Conservation (phyloP, 2,329 filamentous ascomycete genomes). For the Thermothelomyces thermophilus region DNA sequence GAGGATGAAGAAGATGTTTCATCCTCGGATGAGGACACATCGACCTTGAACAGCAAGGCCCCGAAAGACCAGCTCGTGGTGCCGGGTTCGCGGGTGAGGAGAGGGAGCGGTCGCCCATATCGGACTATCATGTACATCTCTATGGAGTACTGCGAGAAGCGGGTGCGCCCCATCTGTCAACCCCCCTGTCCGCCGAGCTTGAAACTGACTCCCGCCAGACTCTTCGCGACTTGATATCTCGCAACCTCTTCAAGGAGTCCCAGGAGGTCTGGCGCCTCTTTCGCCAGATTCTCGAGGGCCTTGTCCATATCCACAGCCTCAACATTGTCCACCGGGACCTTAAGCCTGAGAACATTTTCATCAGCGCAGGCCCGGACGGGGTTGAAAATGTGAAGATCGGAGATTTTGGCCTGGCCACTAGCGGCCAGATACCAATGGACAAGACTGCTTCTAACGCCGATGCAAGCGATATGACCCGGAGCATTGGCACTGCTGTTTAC, state of each 20-base stretch:
- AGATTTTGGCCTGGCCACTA: constrained; percentile 91
- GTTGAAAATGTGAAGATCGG: constrained; percentile 90
- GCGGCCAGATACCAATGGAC: constrained; percentile 66
- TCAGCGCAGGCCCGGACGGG: constrained; percentile 60
- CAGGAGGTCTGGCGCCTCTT: constrained; percentile 86
- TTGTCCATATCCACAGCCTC: constrained; percentile 82
- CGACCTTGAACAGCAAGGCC: constrained; percentile 33
- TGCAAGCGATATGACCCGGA: constrained; percentile 60
- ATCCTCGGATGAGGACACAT: constrained; percentile 33
- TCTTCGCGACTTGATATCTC: constrained; percentile 76
- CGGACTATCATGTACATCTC: constrained; percentile 87
- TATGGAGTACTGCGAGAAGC: constrained; percentile 97
- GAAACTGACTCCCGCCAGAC: constrained; percentile 44
- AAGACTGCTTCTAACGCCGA: constrained; percentile 42
- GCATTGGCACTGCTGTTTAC: constrained; percentile 76
- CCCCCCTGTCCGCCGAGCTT: background rate
- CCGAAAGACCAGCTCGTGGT: constrained; percentile 20
- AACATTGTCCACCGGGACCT: constrained; percentile 94
- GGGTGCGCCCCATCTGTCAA: constrained; percentile 43
- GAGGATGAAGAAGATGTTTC: constrained; percentile 38
- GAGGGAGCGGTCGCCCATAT: constrained; percentile 37
- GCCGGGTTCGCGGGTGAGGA: constrained; percentile 15
- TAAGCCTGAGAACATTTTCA: constrained; percentile 97
- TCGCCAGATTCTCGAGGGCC: constrained; percentile 81
- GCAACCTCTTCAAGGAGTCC: constrained; percentile 64